A percentile compares a stretch with the other conserved stretches of the same genome.
Evolutionary conservation across 257 asterid species (phyloP).

Genomic region (Sherardia arvensis): DNA sequence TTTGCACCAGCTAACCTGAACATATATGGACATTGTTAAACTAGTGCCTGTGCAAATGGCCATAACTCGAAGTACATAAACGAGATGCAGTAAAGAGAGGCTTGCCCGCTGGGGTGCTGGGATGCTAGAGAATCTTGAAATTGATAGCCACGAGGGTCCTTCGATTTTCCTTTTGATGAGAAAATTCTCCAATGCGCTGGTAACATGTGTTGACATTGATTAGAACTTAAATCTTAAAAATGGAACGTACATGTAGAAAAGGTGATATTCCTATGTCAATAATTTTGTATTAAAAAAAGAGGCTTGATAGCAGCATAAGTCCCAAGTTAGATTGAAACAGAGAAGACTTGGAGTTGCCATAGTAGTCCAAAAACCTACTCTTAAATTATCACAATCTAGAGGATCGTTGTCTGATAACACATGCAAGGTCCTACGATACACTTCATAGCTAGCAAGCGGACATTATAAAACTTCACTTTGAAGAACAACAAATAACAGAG

Average conservation of each 20-base stretch:
- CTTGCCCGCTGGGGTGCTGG: constrained; percentile 61
- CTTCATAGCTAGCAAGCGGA: neutral
- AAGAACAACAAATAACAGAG: too few species aligned
- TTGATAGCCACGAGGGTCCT: constrained; percentile 95
- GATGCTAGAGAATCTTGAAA: constrained; percentile 63
- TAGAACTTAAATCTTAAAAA: neutral
- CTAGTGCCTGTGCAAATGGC: neutral
- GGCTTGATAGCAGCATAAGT: neutral
- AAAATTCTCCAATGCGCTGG: constrained; percentile 85
- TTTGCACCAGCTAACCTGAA: constrained; percentile 98
- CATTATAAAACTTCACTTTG: constrained; percentile 7
- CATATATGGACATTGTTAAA: constrained; percentile 17
- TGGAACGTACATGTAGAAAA: neutral
- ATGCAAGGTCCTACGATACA: neutral
- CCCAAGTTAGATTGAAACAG: neutral
- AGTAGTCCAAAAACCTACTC: neutral
- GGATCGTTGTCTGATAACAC: neutral
- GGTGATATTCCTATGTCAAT: neutral
- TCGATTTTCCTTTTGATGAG: constrained; percentile 76
- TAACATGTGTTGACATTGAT: constrained; percentile 11
- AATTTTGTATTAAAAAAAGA: neutral
- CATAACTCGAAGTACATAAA: constrained; percentile 11
- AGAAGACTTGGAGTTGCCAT: neutral
- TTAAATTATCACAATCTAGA: neutral
- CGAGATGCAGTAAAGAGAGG: constrained; percentile 11